Base-by-base conservation (phyloP, 306 rosid species). In the Rosa chinensis region DNA sequence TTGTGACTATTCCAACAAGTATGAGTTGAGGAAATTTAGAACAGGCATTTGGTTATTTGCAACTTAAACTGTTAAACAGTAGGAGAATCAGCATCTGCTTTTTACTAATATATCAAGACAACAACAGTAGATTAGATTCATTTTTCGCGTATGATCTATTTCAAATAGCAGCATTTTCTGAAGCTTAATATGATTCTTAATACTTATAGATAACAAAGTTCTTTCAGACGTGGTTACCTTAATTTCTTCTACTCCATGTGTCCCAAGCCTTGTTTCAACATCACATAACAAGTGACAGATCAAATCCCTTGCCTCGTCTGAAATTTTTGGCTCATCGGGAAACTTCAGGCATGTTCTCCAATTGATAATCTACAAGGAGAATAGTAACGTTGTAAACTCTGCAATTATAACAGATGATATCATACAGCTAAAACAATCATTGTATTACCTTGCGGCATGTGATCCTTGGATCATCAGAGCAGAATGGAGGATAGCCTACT, bases 391-490 rank as follows among this genome's bases (percentile, higher is more conserved):
- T 44, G 73, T 49, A 21, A 59, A 81, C 73, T 74, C 32, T 35
- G 71, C 43, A 82, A 39, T 73, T 52, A 81, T 48, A 72, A 63
- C 66, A 53, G 64, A 78, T 66, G 5, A 43, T 66, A 48, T 44
- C 81, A 86, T 62, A 84, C 18, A 77, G 58, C 67, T 72, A 68
- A 18, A 49, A 71, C 66, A 74, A 56, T 43, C 83, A 70, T 69
- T 37, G 76, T 56, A 66, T 71, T 87, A 96, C 99, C 99, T 93
- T 96, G 63, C 99, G 98, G 84, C 95, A 96, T 79, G 99, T 90
- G 68, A 93, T 91, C 87, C 99, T 96, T 78, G 99, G 99, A 86
- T 96, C 99, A 10, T 96, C 99, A 75, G 99, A 93, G 87, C 94
- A 93, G 85, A 96, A 96, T 69, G 99, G 99, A 77, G 99, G 98